Percentiles rank a stretch among this genome's conserved stretches.
These are phyloP conservation scores for Tolypocladium guangdongense DNA, from an alignment of 2,329 filamentous ascomycete species.

Conservation along the genomic window DNA sequence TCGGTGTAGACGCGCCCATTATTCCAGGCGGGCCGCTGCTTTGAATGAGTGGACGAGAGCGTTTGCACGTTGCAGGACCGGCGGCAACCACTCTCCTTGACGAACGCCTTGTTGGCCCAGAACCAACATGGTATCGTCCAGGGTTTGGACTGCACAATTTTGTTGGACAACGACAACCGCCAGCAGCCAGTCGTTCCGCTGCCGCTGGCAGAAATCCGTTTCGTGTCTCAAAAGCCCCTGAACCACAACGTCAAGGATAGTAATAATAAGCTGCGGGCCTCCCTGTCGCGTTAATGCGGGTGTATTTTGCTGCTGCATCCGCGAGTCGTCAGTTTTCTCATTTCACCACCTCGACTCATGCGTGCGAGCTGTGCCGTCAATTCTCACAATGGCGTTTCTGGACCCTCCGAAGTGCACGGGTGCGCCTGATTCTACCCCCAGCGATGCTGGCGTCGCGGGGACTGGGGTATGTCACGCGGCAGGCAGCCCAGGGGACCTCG, in stretches of 20 bases:
- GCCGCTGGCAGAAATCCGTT: background rate
- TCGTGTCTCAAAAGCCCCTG: background rate
- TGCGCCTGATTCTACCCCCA: conserved; percentile 31
- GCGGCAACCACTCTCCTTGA: background rate
- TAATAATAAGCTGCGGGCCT: background rate
- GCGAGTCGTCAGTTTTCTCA: background rate
- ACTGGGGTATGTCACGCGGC: conserved; percentile 30
- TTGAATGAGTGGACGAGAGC: background rate
- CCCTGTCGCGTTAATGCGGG: background rate
- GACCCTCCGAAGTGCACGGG: conserved; percentile 24
- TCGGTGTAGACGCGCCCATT: background rate
- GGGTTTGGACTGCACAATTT: too few relatives aligned
- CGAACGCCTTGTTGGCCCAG: background rate
- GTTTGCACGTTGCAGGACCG: background rate
- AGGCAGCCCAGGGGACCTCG: conserved; percentile 9
- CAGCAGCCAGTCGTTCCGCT: background rate
- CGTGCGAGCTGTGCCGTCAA: background rate
- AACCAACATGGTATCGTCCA: background rate
- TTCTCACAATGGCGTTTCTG: background rate
- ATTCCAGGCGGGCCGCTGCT: background rate
- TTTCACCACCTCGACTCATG: background rate
- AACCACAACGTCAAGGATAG: background rate
- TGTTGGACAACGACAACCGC: background rate
- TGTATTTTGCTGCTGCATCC: background rate
- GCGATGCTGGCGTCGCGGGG: conserved; percentile 48